Percentiles rank a stretch among this genome's conserved stretches.
Conservation (phyloP, 345 rosid species). For the Salix udensis region DNA sequence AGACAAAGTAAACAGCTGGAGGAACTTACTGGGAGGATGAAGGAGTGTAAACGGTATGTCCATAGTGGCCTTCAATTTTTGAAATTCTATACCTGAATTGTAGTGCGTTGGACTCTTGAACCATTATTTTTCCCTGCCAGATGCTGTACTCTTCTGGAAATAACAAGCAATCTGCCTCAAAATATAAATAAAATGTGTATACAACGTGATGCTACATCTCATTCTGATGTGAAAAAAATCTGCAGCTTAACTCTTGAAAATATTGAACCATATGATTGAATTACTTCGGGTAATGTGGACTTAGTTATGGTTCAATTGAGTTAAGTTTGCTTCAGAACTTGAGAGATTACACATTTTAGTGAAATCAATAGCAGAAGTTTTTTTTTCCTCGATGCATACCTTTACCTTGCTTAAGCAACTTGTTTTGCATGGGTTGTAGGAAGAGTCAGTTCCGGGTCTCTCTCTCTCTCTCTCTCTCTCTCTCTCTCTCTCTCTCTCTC, state of each 20-base stretch:
- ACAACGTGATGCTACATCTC: not conserved
- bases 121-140: not conserved
- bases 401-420: too few species aligned
- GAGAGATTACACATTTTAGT: not conserved
- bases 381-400: too few species aligned
- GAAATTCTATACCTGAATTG: not conserved
- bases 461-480: too few species aligned
- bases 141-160: not conserved
- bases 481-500: too few species aligned
- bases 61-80: not conserved
- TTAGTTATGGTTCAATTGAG: not conserved
- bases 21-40: conserved; percentile 91
- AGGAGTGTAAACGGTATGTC: conserved; percentile 87
- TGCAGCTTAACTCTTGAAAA: not conserved
- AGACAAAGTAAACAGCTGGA: conserved; percentile 96
- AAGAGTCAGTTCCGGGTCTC: too few species aligned
- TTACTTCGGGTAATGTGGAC: not conserved
- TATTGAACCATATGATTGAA: not conserved
- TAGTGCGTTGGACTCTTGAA: not conserved
- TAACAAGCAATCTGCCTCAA: not conserved
- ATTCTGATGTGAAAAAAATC: not conserved
- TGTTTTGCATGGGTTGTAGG: too few species aligned
- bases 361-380: not conserved
- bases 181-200: not conserved
- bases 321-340: not conserved